Evolutionary conservation across 2,329 filamentous ascomycete genomes (phyloP), one percentile per base, ranked within the genome.

Genomic region (Pseudocercospora pini-densiflorae): DNA sequence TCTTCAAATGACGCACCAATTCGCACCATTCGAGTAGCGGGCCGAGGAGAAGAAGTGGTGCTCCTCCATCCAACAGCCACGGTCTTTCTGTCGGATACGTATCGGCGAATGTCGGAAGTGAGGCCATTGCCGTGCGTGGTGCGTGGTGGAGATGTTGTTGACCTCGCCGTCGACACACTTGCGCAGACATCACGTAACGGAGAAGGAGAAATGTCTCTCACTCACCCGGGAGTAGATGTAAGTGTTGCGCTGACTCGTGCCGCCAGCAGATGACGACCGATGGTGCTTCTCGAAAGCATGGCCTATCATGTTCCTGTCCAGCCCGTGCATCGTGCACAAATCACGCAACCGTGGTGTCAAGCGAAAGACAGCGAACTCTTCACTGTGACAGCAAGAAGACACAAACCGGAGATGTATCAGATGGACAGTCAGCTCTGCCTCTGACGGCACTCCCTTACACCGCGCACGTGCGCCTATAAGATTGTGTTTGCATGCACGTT

Each of bases 31-130:
- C n/a, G 29, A 36, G 24, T 7, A 33, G 33, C 55, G 55, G 55
- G 55, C 55, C 55, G 55, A 58, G 55, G 53, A 57, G 27, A 33
- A 33, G 51, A 51, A 24, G 47, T 21, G 47, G 23, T 21, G 47
- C 47, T 40, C 36, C 36, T 40, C 36, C 14, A n/a, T 40, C 36
- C 36, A 16, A 40, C 14, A 19, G 40, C 47, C 47, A 51, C 47
- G 9, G 47, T 51, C 24, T 27, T 16, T n/a, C 27, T 29, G 23
- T 57, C 23, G 27, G 47, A 51, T 23, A 23, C 47, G 21, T 23
- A 23, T 58, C 55, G 55, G 31, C 55, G 55, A 58, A 43, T 40
- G 31, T 43, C 55, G 55, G 55, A 43, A 58, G 55, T 58, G 55
- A 58, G 55, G n/a, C 55, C 55, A 58, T 58, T 40, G 55, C 55